Base-by-base conservation (phyloP, 208 protist genomes). In the Strigomonas culicis region DNA sequence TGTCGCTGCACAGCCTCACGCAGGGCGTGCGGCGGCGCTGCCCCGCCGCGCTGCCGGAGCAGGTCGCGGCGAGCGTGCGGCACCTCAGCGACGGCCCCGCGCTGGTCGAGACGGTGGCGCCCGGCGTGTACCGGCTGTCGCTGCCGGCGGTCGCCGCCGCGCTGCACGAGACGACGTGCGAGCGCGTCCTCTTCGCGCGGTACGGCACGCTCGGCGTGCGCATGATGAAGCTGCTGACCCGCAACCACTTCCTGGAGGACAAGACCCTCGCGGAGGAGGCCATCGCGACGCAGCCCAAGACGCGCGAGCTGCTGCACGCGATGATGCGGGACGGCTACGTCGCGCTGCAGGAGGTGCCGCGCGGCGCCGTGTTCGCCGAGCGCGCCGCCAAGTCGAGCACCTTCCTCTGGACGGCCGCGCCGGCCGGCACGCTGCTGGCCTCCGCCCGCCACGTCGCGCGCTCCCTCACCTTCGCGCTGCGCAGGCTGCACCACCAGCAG, bases 201-300 rank as follows among this genome's bases (percentile, higher is more conserved):
- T 80, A 92, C 72, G 88, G 88, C 17, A 80, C 92, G 25, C 70
- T 92, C 7, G 88, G 88, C 15, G 82, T 92, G 61, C 85, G 88
- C n/a, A 43, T 95, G 4, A 76, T 86, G 68, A 85, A 88, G 70
- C 62, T 95, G 25, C 77, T 95, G 36, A 62, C 87, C 10, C 70
- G 80, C 65, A 71, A 90, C 68, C 80, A 81, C 58, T 66, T 74
- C n/a, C 73, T 91, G 28, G 88, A 95, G 77, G 88, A 95, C 63
- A 68, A 71, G 53, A 80, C 76, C 51, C 73, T 95, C 10, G 82
- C 88, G 13, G 85, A 95, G 78, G 80, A 91, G 72, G 79, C 77
- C 21, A 76, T 95, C n/a, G 72, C 78, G 1, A 88, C 88, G 32
- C 81, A 84, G 36, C 59, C 70, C 15, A 66, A 77, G 17, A 84